phyloP scores from a whole-genome alignment of 306 rosid species.

The Erythrophleum fordii region DNA sequence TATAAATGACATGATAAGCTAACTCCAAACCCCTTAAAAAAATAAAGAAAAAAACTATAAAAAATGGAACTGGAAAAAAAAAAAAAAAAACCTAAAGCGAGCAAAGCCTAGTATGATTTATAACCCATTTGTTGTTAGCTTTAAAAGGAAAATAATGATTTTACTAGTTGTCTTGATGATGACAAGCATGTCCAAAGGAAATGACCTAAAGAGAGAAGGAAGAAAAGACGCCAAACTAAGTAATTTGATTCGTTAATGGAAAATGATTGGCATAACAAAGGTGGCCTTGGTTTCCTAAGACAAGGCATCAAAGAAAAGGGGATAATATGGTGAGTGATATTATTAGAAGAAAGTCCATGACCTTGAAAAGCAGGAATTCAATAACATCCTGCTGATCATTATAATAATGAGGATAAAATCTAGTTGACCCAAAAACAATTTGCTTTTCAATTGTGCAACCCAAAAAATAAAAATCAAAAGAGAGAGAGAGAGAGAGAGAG shows the following conservation, averaged over 20 bases:
- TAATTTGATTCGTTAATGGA: slow-evolving; percentile 48
- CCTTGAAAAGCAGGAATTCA: slow-evolving; percentile 40
- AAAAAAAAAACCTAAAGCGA: background rate
- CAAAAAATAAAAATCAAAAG: background rate
- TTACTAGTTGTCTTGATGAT: slow-evolving; percentile 42
- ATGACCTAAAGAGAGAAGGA: slow-evolving; percentile 20
- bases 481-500: background rate
- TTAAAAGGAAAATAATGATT: slow-evolving; percentile 48
- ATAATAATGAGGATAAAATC: slow-evolving; percentile 51
- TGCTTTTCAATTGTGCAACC: slow-evolving; percentile 22
- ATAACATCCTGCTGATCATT: slow-evolving; percentile 33
- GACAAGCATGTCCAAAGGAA: slow-evolving; percentile 52
- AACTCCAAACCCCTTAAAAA: background rate
- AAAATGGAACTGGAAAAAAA: background rate
- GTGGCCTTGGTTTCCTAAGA: slow-evolving; percentile 56
- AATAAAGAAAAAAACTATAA: background rate
- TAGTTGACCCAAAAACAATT: slow-evolving; percentile 54
- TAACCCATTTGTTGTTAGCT: slow-evolving; percentile 36
- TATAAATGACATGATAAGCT: background rate
- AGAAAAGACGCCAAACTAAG: slow-evolving; percentile 31
- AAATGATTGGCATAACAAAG: slow-evolving; percentile 60
- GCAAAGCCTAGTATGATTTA: slow-evolving; percentile 34
- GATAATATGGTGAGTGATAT: slow-evolving; percentile 37
- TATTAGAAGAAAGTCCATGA: slow-evolving; percentile 44
- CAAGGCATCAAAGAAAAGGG: slow-evolving; percentile 48